Evolutionary conservation across 495 filamentous ascomycete genomes (phyloP).

Genomic region (Extremus antarcticus): DNA sequence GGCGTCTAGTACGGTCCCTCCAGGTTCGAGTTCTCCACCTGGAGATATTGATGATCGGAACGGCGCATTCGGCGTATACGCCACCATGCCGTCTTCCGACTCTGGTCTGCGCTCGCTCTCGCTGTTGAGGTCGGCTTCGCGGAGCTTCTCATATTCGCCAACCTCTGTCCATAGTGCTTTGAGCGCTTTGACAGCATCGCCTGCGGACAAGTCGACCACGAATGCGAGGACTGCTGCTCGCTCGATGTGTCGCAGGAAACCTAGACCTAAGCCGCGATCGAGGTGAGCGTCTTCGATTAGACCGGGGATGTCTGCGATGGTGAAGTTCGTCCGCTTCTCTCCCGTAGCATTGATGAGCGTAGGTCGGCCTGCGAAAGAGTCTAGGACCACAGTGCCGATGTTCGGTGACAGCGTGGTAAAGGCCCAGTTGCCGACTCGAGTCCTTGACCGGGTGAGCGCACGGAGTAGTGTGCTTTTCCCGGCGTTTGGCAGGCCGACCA

Average conservation of each 20-base stretch:
- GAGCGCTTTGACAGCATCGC: conserved; percentile 66
- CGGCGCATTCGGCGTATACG: conserved; percentile 5
- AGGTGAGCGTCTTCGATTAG: conserved; percentile 83
- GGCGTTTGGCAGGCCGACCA: conserved; percentile 91
- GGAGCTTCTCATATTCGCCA: conserved; percentile 68
- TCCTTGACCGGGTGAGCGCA: conserved; percentile 70
- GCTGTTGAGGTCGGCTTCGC: conserved; percentile 42
- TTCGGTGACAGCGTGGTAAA: conserved; percentile 92
- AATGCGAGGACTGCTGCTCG: conserved; percentile 86
- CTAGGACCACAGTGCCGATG: conserved; percentile 88
- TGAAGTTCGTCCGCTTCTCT: conserved; percentile 61
- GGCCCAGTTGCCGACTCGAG: conserved; percentile 87
- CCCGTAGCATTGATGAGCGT: conserved; percentile 29
- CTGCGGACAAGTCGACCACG: conserved; percentile 74
- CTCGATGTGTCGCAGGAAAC: conserved; percentile 89
- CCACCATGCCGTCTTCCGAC: conserved; percentile 15
- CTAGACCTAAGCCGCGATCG: conserved; percentile 81
- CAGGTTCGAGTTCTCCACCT: conserved; percentile 5
- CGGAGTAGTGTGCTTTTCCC: conserved; percentile 90
- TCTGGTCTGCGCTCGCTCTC: conserved; percentile 36
- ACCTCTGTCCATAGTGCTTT: conserved; percentile 83
- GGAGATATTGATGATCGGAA: conserved; percentile 12
- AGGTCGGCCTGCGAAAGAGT: conserved; percentile 64
- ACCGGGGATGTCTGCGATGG: conserved; percentile 92
- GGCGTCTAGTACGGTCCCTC: conserved; percentile 7